Evolutionary conservation across 352 stramenopile genomes (phyloP).

Genomic region (Phytophthora sansomeana): DNA sequence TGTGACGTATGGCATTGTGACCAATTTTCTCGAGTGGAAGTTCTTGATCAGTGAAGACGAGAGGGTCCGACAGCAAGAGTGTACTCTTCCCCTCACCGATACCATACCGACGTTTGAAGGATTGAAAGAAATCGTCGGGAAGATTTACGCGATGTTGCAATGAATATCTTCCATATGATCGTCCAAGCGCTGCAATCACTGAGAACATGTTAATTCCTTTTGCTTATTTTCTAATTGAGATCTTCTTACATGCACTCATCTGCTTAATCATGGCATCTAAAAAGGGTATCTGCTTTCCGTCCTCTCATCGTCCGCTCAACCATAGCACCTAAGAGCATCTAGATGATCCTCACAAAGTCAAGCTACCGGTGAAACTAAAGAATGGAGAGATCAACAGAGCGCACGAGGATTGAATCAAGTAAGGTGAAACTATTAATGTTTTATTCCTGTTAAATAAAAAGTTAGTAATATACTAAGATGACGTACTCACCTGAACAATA

Average conservation of each 20-base stretch:
- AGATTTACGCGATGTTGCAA: conserved; percentile 23
- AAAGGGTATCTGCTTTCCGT: too few species aligned
- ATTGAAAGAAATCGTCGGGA: conserved; percentile 28
- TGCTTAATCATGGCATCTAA: conserved; percentile 21
- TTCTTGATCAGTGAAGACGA: conserved; percentile 27
- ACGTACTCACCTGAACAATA: too few species aligned
- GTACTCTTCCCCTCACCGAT: conserved; percentile 9
- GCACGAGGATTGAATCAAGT: conserved; percentile 4
- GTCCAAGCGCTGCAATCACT: conserved; percentile 13
- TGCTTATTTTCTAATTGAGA: conserved; percentile 22
- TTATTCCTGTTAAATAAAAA: conserved; percentile 1
- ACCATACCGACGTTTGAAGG: conserved; percentile 14
- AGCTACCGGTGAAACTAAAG: conserved; percentile 21
- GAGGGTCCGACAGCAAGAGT: conserved; percentile 17
- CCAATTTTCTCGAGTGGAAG: conserved; percentile 30
- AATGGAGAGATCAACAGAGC: conserved; percentile 20
- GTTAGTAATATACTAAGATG: too few species aligned
- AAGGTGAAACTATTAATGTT: conserved; percentile 4
- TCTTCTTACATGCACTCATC: conserved; percentile 23
- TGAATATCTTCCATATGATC: conserved; percentile 17
- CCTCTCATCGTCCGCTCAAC: conserved; percentile 21
- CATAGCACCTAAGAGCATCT: conserved; percentile 14
- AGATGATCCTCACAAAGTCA: conserved; percentile 22
- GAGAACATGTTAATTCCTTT: conserved; percentile 2
- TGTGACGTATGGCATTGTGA: conserved; percentile 35